Evolutionary conservation across 257 asterid species (phyloP), one percentile per base, ranked within the genome.

Genomic region (Ligustrum vulgare): DNA sequence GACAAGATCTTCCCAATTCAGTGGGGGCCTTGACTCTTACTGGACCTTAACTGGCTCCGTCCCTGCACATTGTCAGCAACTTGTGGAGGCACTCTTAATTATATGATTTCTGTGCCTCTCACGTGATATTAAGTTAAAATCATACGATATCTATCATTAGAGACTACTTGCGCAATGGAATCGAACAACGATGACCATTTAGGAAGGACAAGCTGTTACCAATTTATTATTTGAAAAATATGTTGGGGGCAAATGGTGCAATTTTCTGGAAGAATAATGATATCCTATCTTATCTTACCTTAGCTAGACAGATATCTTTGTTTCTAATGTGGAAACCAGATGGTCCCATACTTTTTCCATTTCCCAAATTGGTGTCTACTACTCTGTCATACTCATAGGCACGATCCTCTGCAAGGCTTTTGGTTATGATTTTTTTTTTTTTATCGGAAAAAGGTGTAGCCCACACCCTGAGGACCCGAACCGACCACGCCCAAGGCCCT

Each of bases 291-390:
- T 33, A 37, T 81, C 80, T 66, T 31, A 45, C 43, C 64, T 43
- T 31, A 56, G 75, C 49, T 43, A 77, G 69, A 73, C 75, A 81
- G 31, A 56, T 49, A 36, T 49, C 64, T 22, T 28, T 64, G 68
- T 71, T 73, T 80, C 76, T 58, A 25, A 71, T 80, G 22, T 22
- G 62, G 41, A 79, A 39, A 18, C 69, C 71, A 66, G 36, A 5
- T 75, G 70, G 71, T 37, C 71, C 70, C 77, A 58, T n/a, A 16
- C 33, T 11, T 47, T 25, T 36, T 75, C 28, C 75, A 72, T 41
- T 69, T 73, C 77, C 67, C 73, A 69, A 69, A 72, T 18, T 79
- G 73, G 39, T 63, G 76, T 71, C 62, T 36, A 75, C 72, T 65
- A 69, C 32, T 67, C 47, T n/a, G n/a, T n/a, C n/a, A n/a, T n/a